Conservation (phyloP, 2,329 filamentous ascomycete genomes). For the Botryotinia narcissicola region DNA sequence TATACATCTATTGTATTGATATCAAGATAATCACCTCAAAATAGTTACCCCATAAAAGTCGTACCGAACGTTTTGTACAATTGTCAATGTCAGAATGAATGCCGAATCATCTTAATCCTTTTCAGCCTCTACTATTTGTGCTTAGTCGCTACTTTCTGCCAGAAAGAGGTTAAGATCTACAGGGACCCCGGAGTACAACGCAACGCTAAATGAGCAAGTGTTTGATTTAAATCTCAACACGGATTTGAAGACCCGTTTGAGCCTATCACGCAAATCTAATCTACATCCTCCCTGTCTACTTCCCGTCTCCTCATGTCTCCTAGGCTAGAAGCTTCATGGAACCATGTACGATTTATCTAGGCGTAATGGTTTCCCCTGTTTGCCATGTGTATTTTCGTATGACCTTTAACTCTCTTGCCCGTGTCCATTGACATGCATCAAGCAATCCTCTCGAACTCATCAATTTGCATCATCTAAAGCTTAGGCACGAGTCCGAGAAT, state of each 20-base stretch:
- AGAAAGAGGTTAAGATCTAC: neutral
- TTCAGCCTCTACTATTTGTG: neutral
- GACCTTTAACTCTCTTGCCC: neutral
- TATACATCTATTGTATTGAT: neutral
- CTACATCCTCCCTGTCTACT: neutral
- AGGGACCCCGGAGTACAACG: neutral
- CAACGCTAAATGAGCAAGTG: conserved; percentile 2
- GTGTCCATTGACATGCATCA: neutral
- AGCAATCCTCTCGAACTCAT: neutral
- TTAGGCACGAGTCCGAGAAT: neutral
- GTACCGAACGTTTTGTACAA: neutral
- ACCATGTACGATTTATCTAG: conserved; percentile 1
- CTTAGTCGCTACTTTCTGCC: neutral
- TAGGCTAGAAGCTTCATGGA: conserved; percentile 12
- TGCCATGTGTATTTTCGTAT: conserved; percentile 7
- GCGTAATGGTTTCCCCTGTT: neutral
- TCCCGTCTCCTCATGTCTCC: neutral
- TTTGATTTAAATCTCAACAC: conserved; percentile 1
- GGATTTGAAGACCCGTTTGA: neutral
- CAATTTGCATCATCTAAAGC: neutral
- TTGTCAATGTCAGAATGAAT: neutral
- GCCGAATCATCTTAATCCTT: neutral
- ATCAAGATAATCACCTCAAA: neutral
- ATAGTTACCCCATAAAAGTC: neutral
- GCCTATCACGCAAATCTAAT: conserved; percentile 5